Conservation (phyloP, 805 yeast genomes). For the Ogataea allantospora region DNA sequence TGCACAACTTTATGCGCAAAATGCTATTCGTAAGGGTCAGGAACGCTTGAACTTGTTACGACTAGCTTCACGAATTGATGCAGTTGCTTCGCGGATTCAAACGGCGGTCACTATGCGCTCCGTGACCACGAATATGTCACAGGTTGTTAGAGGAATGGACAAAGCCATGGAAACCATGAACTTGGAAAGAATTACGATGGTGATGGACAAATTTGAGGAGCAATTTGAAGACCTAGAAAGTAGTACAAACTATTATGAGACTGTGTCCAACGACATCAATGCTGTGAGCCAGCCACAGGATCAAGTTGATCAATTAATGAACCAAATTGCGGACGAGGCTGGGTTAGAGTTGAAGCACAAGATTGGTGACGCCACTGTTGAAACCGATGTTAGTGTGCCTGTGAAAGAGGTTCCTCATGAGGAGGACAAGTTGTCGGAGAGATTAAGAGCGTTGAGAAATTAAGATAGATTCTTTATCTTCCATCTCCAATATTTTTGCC, state of each 20-base stretch:
- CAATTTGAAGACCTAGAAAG: conserved; percentile 97
- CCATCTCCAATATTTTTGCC: conserved; percentile 34
- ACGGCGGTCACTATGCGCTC: conserved; percentile 98
- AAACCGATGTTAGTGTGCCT: conserved; percentile 41
- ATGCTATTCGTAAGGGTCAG: conserved; percentile 87
- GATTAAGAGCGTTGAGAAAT: conserved; percentile 79
- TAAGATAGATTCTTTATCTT: conserved; percentile 15
- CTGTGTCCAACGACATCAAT: conserved; percentile 82
- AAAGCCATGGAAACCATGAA: conserved; percentile 95
- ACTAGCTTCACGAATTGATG: conserved; percentile 86
- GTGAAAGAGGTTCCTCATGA: conserved; percentile 43
- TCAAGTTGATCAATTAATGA: conserved; percentile 87
- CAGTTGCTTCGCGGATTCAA: conserved; percentile 93
- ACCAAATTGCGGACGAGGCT: conserved; percentile 94
- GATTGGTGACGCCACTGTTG: conserved; percentile 59
- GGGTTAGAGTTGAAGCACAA: conserved; percentile 91
- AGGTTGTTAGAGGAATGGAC: conserved; percentile 94
- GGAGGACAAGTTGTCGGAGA: conserved; percentile 84
- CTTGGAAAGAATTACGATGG: conserved; percentile 84
- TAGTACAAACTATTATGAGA: conserved; percentile 87
- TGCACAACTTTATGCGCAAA: conserved; percentile 91
- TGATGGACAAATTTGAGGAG: conserved; percentile 95
- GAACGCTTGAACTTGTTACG: conserved; percentile 81
- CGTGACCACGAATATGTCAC: conserved; percentile 91
- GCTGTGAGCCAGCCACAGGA: conserved; percentile 93